Conservation (phyloP, 164 flowering plant genomes). For the Magnolia changhungtana region DNA sequence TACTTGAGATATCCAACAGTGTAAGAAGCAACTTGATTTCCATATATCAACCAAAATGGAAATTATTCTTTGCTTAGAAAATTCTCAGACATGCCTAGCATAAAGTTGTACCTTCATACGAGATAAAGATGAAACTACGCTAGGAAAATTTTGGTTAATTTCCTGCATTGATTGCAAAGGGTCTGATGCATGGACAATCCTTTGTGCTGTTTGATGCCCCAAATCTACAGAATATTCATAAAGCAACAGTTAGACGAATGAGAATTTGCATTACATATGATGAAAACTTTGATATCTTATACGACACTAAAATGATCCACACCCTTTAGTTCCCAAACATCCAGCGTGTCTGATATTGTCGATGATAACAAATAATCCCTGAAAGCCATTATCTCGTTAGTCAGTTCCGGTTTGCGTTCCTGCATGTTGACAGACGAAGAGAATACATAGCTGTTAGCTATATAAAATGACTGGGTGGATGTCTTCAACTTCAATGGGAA, state of each 20-base stretch:
- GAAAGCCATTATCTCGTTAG: slow-evolving; percentile 81
- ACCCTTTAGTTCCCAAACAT: slow-evolving; percentile 98
- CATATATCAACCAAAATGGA: not conserved
- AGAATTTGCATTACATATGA: not conserved
- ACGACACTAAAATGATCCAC: slow-evolving; percentile 1
- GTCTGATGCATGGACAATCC: slow-evolving; percentile 91
- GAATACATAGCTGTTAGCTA: slow-evolving; percentile 1
- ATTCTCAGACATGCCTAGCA: not conserved
- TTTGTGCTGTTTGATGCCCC: slow-evolving; percentile 97
- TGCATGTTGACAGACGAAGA: slow-evolving; percentile 22
- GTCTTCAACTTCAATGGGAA: not conserved
- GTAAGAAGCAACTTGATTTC: not conserved
- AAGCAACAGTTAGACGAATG: slow-evolving; percentile 4
- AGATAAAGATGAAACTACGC: slow-evolving; percentile 89
- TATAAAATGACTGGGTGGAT: slow-evolving; percentile 4
- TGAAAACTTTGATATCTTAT: not conserved
- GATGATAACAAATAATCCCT: slow-evolving; percentile 88
- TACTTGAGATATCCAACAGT: slow-evolving; percentile 7
- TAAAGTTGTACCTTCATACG: slow-evolving; percentile 76
- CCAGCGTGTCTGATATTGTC: slow-evolving; percentile 83
- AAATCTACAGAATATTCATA: slow-evolving; percentile 52
- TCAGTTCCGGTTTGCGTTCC: slow-evolving; percentile 87
- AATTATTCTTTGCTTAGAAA: not conserved
- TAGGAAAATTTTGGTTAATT: slow-evolving; percentile 94
- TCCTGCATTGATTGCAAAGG: slow-evolving; percentile 96